Base-by-base conservation (phyloP, 2,329 filamentous ascomycete genomes). In the Parastagonospora nodorum region DNA sequence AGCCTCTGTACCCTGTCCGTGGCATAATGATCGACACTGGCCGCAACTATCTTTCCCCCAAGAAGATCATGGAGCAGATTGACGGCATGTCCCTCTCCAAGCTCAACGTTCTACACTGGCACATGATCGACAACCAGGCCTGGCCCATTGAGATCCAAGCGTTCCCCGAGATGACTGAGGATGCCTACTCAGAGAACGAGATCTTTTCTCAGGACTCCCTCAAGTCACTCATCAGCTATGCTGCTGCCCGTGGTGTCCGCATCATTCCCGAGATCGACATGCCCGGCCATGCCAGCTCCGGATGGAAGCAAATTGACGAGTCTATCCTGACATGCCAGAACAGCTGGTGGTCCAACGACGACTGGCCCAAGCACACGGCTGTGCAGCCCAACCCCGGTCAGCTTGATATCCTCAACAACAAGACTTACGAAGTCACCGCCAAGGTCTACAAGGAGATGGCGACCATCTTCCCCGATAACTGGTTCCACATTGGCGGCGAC, bases 211-310 rank as follows among this genome's bases (percentile, higher is more conserved):
- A 78, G 1, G 57, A 62, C 0, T 73, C 76, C 49, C 66, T 84
- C 39, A 72, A 67, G 14, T 68, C 69, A 2, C 67, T 84, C 42
- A 75, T 84, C 43, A 62, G 66, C 10, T 83, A 83, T 55, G 81
- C 79, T 12, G 74, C 78, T 32, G 77, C 78, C 30, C 82, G 82
- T 14, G 83, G 79, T 48, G 76, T 86, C n/a, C 81, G 84, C 47
- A 75, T 86, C 48, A 75, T 85, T 30, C 81, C 83, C n/a, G 83
- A 86, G 60, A 78, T 85, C 36, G 83, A 86, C 64, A 85, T 85
- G 81, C 83, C 83, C 6, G 81, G 82, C 40, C 83, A 86, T 63
- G 78, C 81, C 5, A 74, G 76, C 28, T 77, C 80, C 0, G 82
- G 82, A 28, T 84, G 81, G 81, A 75, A 80, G 46, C 81, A 82